phyloP scores from a whole-genome alignment of 371 early-diverging fungal genomes.

The Mortierella sp. region DNA sequence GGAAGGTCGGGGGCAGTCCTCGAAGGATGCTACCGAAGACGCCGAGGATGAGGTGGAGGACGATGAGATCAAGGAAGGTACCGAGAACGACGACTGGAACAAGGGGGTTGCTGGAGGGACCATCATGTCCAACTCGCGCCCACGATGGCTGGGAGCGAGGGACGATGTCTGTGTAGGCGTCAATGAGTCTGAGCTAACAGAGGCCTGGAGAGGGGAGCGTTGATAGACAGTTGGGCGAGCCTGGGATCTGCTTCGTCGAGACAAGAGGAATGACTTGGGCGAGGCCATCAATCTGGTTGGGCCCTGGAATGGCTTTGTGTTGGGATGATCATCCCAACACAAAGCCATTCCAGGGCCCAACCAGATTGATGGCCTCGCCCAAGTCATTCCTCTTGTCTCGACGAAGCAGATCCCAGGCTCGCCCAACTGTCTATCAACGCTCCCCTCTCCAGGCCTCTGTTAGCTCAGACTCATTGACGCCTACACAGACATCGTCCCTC shows the following conservation, averaged over 20 bases:
- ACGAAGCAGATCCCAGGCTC: not conserved
- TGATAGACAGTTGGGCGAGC: not conserved
- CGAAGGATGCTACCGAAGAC: constrained; percentile 32
- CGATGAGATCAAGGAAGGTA: constrained; percentile 23
- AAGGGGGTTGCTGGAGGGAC: constrained; percentile 32
- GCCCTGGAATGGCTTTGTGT: constrained; percentile 37
- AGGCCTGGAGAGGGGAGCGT: constrained; percentile 12
- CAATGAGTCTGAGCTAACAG: constrained; percentile 1
- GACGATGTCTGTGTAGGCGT: not conserved
- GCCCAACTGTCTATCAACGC: constrained; percentile 6
- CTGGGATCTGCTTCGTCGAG: constrained; percentile 4
- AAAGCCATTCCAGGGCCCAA: constrained; percentile 35
- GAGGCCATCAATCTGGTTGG: constrained; percentile 13
- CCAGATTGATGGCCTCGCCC: constrained; percentile 13
- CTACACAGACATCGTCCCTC: not conserved
- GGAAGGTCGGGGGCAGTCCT: constrained; percentile 26
- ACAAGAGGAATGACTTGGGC: constrained; percentile 16
- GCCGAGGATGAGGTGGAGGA: constrained; percentile 28
- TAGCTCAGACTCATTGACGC: constrained; percentile 1
- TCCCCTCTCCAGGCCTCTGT: constrained; percentile 8
- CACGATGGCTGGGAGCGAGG: too few relatives aligned
- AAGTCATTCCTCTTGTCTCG: constrained; percentile 14
- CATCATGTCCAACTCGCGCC: constrained; percentile 29
- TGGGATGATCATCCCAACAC: constrained; percentile 42
- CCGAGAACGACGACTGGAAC: constrained; percentile 29